Conservation (phyloP, 805 yeast genomes). For the Lachancea dasiensis region DNA sequence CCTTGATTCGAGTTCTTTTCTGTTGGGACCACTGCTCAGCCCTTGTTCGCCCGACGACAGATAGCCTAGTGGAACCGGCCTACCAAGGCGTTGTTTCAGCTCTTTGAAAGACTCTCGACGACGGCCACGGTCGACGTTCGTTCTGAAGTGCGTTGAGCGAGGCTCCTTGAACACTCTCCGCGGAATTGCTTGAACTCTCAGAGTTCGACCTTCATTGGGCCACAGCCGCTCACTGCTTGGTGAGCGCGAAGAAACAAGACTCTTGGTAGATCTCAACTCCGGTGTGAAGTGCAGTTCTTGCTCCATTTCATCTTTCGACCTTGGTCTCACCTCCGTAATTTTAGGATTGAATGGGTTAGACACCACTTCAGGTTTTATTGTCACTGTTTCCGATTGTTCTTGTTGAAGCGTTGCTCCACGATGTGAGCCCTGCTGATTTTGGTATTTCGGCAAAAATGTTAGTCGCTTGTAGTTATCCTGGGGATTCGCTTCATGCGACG, state of each 20-base stretch:
- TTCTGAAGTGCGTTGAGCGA: too few species aligned
- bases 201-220: not conserved
- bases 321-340: constrained; percentile 4
- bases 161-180: too few species aligned
- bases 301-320: constrained; percentile 17
- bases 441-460: not conserved
- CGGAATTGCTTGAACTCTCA: too few species aligned
- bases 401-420: too few species aligned
- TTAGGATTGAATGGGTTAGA: constrained; percentile 11
- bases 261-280: constrained; percentile 19
- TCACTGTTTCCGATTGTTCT: constrained; percentile 4
- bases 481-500: not conserved
- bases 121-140: not conserved
- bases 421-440: too few species aligned
- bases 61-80: constrained; percentile 38
- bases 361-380: constrained; percentile 12
- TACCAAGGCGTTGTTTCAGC: constrained; percentile 27
- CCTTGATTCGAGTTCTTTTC: constrained; percentile 7
- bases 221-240: constrained; percentile 3
- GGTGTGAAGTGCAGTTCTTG: constrained; percentile 32
- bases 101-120: constrained; percentile 5
- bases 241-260: constrained; percentile 11
- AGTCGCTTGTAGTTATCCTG: constrained; percentile 6
- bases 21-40: not conserved
- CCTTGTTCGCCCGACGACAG: constrained; percentile 6